These are phyloP conservation scores for Malus hybrid DNA, from an alignment of 331 rosid genomes.

Conservation along the genomic window DNA sequence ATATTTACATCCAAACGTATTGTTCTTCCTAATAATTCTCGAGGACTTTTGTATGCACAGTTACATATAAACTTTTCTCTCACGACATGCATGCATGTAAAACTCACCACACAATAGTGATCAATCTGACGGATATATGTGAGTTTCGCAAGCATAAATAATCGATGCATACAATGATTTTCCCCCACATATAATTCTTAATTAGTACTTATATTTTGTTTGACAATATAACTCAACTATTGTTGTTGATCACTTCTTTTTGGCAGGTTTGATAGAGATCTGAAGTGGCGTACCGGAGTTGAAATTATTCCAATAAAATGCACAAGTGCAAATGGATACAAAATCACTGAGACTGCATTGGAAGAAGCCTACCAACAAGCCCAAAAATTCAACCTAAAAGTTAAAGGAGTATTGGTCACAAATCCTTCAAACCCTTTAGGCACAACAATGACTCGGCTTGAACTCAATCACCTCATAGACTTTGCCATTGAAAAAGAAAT, in stretches of 20 bases:
- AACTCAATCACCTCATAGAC: constrained; percentile 42
- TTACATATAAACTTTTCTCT: not conserved
- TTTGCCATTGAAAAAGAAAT: constrained; percentile 33
- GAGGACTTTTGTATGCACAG: not conserved
- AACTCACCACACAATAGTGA: not conserved
- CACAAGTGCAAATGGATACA: constrained; percentile 55
- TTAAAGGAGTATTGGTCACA: constrained; percentile 64
- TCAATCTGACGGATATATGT: not conserved
- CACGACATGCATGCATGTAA: not conserved
- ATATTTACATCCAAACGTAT: no score
- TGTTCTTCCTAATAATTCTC: not conserved
- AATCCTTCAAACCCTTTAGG: constrained; percentile 86
- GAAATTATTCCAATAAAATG: constrained; percentile 70
- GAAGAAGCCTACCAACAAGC: constrained; percentile 55
- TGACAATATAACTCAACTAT: not conserved
- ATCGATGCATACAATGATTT: not conserved
- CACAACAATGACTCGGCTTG: constrained; percentile 36
- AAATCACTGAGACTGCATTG: constrained; percentile 49
- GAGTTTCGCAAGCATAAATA: not conserved
- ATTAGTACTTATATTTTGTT: not conserved
- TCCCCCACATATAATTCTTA: not conserved
- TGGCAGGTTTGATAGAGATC: constrained; percentile 74
- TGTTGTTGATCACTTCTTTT: not conserved
- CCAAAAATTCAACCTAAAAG: constrained; percentile 30
- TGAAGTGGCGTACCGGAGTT: constrained; percentile 69